Base-by-base conservation (phyloP, 495 filamentous ascomycete species). In the Xylaria telfairii region DNA sequence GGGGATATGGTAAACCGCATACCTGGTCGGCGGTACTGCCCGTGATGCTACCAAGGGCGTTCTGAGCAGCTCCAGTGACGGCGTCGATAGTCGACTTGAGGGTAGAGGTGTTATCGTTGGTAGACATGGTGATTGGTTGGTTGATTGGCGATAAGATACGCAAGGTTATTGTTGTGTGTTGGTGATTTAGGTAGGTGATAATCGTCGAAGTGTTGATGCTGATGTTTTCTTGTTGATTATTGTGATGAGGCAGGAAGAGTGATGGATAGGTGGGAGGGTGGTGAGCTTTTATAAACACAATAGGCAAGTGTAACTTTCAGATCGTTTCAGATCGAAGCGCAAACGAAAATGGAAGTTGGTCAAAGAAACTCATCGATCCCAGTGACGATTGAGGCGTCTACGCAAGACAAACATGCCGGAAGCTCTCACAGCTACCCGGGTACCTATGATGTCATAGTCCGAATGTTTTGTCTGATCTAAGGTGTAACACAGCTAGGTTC, bases 11-110 rank as follows among this genome's bases (percentile, higher is more conserved):
- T 4, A 4, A 44, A 10, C 61, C 39, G 46, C 69, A 65, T 86
- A 90, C 91, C 84, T 95, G 84, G 68, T 93, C 88, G 72, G 83
- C 81, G 10, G 84, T 83, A 81, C 83, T 91, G 80, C 95, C 95
- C n/a, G 92, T 93, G 51, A 96, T 62, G 70, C 84, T 84, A 65
- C 93, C 92, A 51, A 96, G 72, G 53, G 84, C 87, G 65, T 86
- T 91, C 81, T 97, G 93, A 64, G 89, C 89, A 49, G 88, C 79
- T 67, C 92, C 93, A 54, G 87, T 86, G 75, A 92, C 92, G n/a
- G 85, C 86, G 87, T 97, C 93, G 70, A 94, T 79, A 85, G 91
- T 91, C 63, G 92, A 92, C 86, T 94, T 87, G 77, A 93, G 83
- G 71, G 93, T 95, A 66, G 93, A 96, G 57, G 91, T 87, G 79